A percentile compares a stretch with the other conserved stretches of the same genome.
These are phyloP conservation scores for Colletotrichum orbiculare DNA, from an alignment of 2,329 filamentous ascomycete species.

Conservation along the genomic window DNA sequence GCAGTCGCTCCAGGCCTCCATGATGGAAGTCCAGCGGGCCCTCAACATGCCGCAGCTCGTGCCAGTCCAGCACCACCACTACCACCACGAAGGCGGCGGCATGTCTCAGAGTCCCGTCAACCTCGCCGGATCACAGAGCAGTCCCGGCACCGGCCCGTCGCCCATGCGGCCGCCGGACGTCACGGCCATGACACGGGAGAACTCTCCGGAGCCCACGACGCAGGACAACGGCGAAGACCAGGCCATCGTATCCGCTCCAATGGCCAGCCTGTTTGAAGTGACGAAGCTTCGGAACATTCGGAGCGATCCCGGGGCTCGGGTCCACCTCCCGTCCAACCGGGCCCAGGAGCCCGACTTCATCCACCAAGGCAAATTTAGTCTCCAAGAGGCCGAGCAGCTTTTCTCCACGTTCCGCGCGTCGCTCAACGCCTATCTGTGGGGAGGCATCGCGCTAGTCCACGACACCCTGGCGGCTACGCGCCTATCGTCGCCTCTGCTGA, in stretches of 20 bases:
- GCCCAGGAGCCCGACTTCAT: constrained; percentile 44
- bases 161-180: constrained; percentile 38
- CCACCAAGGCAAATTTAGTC: constrained; percentile 41
- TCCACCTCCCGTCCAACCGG: constrained; percentile 27
- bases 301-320: constrained; percentile 42
- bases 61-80: constrained; percentile 10
- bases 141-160: constrained; percentile 36
- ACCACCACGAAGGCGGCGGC: constrained; percentile 8
- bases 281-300: constrained; percentile 48
- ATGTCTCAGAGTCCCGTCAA: constrained; percentile 34
- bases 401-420: constrained; percentile 44
- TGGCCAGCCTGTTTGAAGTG: constrained; percentile 47
- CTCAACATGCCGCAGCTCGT: constrained; percentile 37
- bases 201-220: constrained; percentile 42
- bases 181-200: constrained; percentile 48
- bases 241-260: constrained; percentile 45
- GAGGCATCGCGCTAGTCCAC: constrained; percentile 45
- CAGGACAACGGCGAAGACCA: constrained; percentile 41
- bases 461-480: constrained; percentile 43
- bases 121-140: constrained; percentile 32
- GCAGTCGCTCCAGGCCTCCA: constrained; percentile 41
- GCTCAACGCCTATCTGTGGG: constrained; percentile 48
- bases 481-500: constrained; percentile 44
- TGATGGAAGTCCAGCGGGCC: constrained; percentile 42
- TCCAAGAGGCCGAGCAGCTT: constrained; percentile 43